Evolutionary conservation across 768 basidiomycete genomes (phyloP).

Genomic region (Macrocybe gigantea): DNA sequence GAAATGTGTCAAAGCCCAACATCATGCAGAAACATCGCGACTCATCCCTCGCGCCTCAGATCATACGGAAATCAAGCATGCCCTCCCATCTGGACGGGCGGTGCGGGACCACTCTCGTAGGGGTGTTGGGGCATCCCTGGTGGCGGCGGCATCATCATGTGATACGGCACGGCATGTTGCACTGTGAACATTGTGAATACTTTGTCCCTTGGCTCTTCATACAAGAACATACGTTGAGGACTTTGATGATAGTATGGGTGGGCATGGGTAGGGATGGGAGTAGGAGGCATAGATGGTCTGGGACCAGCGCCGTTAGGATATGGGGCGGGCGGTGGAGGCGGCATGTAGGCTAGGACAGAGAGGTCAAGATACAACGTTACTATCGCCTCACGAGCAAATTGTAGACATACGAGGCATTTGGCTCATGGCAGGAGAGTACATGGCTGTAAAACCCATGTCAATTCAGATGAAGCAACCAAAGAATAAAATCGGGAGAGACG

Average conservation of each 20-base stretch:
- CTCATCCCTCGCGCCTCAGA: neutral
- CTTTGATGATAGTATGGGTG: conserved; percentile 89
- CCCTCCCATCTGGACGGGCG: conserved; percentile 73
- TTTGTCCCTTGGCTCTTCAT: conserved; percentile 15
- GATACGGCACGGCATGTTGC: conserved; percentile 81
- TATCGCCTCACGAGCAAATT: neutral
- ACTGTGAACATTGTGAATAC: conserved; percentile 34
- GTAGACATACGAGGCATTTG: conserved; percentile 77
- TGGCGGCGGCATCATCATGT: conserved; percentile 89
- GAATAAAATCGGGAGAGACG: neutral
- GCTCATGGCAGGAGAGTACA: conserved; percentile 83
- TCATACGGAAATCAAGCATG: conserved; percentile 44
- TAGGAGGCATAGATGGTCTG: conserved; percentile 87
- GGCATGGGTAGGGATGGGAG: conserved; percentile 81
- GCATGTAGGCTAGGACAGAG: conserved; percentile 57
- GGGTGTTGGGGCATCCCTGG: conserved; percentile 63
- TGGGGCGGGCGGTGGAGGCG: conserved; percentile 62
- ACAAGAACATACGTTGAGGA: conserved; percentile 60
- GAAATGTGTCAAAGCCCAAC: too few relatives aligned
- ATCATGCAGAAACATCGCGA: too few relatives aligned
- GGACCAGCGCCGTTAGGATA: conserved; percentile 78
- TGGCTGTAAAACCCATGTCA: conserved; percentile 37
- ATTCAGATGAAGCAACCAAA: neutral
- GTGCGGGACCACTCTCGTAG: conserved; percentile 67
- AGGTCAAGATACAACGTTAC: conserved; percentile 7